A percentile compares a stretch with the other conserved stretches of the same genome.
Conservation (phyloP, 192 early-diverging fungal species). For the Umbelopsis ramanniana region DNA sequence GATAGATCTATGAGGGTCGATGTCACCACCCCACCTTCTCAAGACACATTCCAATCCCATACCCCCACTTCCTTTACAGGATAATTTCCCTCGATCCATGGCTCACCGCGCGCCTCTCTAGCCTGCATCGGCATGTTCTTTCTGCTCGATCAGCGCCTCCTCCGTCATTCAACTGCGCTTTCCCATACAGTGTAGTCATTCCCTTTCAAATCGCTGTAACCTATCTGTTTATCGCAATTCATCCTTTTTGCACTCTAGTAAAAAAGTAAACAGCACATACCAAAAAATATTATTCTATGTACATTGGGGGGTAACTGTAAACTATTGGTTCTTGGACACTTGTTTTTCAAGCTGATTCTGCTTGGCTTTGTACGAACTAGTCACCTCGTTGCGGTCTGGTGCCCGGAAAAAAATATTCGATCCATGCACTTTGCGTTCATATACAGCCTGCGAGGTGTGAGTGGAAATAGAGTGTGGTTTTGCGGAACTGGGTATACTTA, state of each 20-base stretch:
- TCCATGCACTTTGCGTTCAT: slow-evolving; percentile 1
- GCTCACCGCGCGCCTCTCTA: too few species aligned
- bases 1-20: slow-evolving; percentile 33
- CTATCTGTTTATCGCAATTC: slow-evolving; percentile 2
- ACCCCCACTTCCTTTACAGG: too few species aligned
- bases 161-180: neutral
- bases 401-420: neutral
- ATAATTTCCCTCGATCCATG: too few species aligned
- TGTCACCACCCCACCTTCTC: neutral
- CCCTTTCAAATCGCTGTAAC: neutral
- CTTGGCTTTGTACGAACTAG: neutral
- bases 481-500: neutral
- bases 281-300: neutral
- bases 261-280: neutral
- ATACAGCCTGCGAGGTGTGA: neutral
- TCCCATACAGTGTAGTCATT: neutral
- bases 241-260: neutral
- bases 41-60: neutral
- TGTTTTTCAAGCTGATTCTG: neutral
- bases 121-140: too few species aligned
- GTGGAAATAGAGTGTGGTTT: neutral
- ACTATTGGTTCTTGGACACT: neutral
- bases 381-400: neutral
- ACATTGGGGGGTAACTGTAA: neutral
- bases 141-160: neutral